phyloP scores from a whole-genome alignment of 108 stramenopile genomes.

The Chaetoceros tenuissimus region DNA sequence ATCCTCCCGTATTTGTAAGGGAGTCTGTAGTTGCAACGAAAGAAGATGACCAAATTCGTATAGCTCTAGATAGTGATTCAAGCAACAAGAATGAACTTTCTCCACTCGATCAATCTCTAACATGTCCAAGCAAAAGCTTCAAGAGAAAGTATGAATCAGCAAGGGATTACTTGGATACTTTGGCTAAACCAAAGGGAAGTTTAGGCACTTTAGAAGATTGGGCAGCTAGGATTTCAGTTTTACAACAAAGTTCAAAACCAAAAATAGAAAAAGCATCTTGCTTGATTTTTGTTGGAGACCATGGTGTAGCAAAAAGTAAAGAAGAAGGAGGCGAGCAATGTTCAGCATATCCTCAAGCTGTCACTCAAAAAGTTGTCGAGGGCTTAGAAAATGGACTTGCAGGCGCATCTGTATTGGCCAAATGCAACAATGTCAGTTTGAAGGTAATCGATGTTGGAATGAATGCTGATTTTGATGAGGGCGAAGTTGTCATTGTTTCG shows the following conservation, averaged over 20 bases:
- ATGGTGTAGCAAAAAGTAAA: constrained; percentile 46
- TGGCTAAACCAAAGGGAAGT: constrained; percentile 77
- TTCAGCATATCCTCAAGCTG: constrained; percentile 59
- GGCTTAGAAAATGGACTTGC: constrained; percentile 49
- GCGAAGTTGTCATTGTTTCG: constrained; percentile 22
- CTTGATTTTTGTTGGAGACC: constrained; percentile 74
- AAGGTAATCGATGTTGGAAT: constrained; percentile 72
- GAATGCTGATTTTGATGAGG: constrained; percentile 4
- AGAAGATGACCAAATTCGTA: constrained; percentile 1
- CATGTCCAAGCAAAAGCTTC: constrained; percentile 4
- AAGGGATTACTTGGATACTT: constrained; percentile 38
- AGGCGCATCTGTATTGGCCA: constrained; percentile 51
- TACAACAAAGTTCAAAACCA: constrained; percentile 37
- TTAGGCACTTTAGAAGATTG: constrained; percentile 68
- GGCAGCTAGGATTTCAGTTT: constrained; percentile 45
- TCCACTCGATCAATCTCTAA: too few relatives aligned
- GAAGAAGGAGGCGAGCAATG: constrained; percentile 60
- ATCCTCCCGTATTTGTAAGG: neutral
- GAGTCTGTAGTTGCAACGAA: neutral
- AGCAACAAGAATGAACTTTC: neutral
- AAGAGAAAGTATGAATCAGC: constrained; percentile 37
- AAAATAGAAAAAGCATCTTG: constrained; percentile 22
- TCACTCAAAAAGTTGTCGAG: constrained; percentile 43
- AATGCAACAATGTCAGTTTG: constrained; percentile 31
- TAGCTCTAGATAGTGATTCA: neutral